These are phyloP conservation scores for Fragaria nilgerrensis DNA, from an alignment of 306 rosid genomes.

Conservation along the genomic window DNA sequence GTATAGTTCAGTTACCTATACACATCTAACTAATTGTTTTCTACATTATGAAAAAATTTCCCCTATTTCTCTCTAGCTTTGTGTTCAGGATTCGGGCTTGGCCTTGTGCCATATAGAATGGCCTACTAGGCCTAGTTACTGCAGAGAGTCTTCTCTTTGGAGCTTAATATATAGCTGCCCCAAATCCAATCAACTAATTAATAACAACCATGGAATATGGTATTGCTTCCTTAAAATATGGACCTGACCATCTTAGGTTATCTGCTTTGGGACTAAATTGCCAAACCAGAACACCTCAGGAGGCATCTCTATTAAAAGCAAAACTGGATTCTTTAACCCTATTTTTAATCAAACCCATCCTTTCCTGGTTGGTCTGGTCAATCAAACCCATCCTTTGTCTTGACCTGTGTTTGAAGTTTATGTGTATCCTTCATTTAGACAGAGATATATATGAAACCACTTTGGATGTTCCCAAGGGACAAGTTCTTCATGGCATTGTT, in stretches of 20 bases:
- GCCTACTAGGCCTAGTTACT: not conserved
- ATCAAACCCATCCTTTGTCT: conserved; percentile 31
- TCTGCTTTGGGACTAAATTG: conserved; percentile 20
- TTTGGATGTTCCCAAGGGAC: conserved; percentile 45
- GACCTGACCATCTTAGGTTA: conserved; percentile 21
- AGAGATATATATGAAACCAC: conserved; percentile 14
- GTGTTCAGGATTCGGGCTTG: not conserved
- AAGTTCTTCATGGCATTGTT: conserved; percentile 34
- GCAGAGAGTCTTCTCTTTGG: not conserved
- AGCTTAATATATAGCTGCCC: not conserved
- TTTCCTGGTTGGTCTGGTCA: no score
- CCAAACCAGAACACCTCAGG: conserved; percentile 1
- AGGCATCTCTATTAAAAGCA: not conserved
- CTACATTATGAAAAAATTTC: not conserved
- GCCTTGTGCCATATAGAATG: not conserved
- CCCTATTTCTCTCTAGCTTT: not conserved
- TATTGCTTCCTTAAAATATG: conserved; percentile 14
- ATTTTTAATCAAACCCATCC: conserved; percentile 20
- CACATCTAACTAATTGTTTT: not conserved
- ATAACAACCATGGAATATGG: conserved; percentile 19
- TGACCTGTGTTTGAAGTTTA: conserved; percentile 29
- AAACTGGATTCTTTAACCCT: not conserved
- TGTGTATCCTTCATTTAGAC: conserved; percentile 22
- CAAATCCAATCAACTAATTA: not conserved
- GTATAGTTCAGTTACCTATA: not conserved